These are phyloP conservation scores for Ligustrum vulgare DNA, from an alignment of 257 asterid genomes.

Conservation along the genomic window DNA sequence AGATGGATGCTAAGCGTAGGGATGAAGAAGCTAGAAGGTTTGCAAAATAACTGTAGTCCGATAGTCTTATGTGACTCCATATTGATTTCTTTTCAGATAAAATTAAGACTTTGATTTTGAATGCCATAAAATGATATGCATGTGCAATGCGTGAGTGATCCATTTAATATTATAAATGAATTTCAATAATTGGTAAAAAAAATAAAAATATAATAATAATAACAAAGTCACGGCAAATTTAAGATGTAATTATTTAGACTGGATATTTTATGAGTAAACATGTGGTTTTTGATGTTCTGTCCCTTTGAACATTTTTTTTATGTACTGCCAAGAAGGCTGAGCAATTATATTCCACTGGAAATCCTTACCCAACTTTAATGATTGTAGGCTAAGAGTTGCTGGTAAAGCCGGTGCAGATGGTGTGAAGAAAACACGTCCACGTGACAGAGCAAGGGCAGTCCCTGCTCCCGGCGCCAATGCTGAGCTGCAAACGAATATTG, in stretches of 20 bases:
- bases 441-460: conserved; percentile 74
- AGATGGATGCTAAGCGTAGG: conserved; percentile 89
- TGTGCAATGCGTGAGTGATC: background rate
- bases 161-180: background rate
- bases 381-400: conserved; percentile 72
- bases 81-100: background rate
- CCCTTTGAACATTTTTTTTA: background rate
- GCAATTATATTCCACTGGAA: conserved; percentile 3
- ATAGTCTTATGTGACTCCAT: background rate
- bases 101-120: background rate
- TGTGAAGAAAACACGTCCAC: conserved; percentile 58
- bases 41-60: conserved; percentile 9
- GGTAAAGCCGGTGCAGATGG: conserved; percentile 67
- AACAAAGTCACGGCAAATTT: background rate
- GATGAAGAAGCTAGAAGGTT: conserved; percentile 96
- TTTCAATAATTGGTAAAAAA: background rate
- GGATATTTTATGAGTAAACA: background rate
- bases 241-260: background rate
- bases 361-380: conserved; percentile 4
- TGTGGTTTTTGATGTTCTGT: background rate
- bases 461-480: conserved; percentile 95
- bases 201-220: too few species aligned
- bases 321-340: background rate
- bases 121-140: conserved; percentile 9
- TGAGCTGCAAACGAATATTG: conserved; percentile 77